Evolutionary conservation across 1,284 basidiomycete genomes (phyloP).

Genomic region (Malassezia slooffiae): DNA sequence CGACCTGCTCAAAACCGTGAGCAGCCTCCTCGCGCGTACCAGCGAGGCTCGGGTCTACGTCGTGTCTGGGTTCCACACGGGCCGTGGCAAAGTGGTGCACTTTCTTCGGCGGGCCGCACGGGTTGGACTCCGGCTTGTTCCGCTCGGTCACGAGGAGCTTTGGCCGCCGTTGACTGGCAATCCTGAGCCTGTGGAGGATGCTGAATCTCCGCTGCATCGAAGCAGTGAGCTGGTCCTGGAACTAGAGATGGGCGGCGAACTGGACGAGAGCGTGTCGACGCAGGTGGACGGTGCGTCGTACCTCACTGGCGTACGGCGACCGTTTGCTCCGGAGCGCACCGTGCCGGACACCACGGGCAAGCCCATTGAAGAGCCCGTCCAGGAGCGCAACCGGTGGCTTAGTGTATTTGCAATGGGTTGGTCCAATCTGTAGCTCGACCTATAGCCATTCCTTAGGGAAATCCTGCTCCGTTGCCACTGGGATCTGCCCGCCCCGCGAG

Average conservation of each 20-base stretch:
- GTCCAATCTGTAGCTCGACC: constrained; percentile 5
- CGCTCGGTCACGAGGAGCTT: constrained; percentile 1
- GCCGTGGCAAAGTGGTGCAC: constrained; percentile 27
- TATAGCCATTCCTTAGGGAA: constrained; percentile 47
- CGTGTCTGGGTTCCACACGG: constrained; percentile 40
- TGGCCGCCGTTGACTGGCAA: constrained; percentile 14
- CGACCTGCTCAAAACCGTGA: constrained; percentile 29
- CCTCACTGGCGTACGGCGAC: constrained; percentile 13
- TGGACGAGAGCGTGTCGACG: neutral
- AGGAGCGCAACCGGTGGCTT: constrained; percentile 24
- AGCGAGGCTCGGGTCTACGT: constrained; percentile 26
- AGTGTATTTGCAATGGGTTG: constrained; percentile 19
- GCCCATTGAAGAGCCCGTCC: constrained; percentile 17
- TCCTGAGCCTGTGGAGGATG: neutral
- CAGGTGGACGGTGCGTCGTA: neutral
- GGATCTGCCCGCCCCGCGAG: constrained; percentile 17
- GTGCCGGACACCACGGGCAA: constrained; percentile 1
- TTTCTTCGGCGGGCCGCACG: constrained; percentile 29
- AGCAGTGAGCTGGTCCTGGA: constrained; percentile 23
- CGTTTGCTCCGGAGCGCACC: too few species aligned
- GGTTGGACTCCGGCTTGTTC: constrained; percentile 22
- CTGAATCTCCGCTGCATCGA: constrained; percentile 11
- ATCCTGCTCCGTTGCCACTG: constrained; percentile 30
- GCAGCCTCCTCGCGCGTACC: constrained; percentile 14
- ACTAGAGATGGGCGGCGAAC: constrained; percentile 21